phyloP scores from a whole-genome alignment of 2,329 filamentous ascomycete genomes.

The Exophiala viscosa region DNA sequence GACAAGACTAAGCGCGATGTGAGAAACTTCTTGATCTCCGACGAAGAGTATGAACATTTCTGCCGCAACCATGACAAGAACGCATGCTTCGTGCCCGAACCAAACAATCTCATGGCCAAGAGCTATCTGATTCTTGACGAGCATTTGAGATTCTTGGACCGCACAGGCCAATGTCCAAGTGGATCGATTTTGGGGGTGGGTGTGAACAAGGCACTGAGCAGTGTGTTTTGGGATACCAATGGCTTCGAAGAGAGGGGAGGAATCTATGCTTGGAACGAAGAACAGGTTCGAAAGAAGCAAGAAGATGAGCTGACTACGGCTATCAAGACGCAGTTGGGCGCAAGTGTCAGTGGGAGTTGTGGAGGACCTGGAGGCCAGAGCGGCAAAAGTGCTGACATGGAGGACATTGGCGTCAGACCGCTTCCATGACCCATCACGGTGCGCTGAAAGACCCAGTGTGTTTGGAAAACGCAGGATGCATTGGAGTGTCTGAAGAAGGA shows the following conservation, averaged over 20 bases:
- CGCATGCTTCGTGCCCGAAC: slow-evolving; percentile 46
- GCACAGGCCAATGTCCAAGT: slow-evolving; percentile 28
- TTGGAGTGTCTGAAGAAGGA: too few relatives aligned
- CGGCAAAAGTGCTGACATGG: neutral
- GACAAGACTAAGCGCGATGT: slow-evolving; percentile 36
- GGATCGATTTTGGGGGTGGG: slow-evolving; percentile 46
- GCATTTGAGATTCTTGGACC: slow-evolving; percentile 49
- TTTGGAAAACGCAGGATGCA: too few relatives aligned
- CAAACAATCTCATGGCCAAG: slow-evolving; percentile 50
- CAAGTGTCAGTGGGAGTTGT: neutral
- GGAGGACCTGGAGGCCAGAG: neutral
- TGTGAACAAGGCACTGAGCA: slow-evolving; percentile 43
- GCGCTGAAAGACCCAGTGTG: too few relatives aligned
- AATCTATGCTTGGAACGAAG: slow-evolving; percentile 48
- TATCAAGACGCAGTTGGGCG: neutral
- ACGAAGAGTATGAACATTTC: slow-evolving; percentile 47
- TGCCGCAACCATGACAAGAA: slow-evolving; percentile 44
- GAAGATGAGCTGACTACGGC: neutral
- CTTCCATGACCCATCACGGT: too few relatives aligned
- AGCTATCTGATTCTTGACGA: slow-evolving; percentile 54
- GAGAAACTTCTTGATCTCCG: slow-evolving; percentile 43
- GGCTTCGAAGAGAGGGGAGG: slow-evolving; percentile 46
- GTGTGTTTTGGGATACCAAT: slow-evolving; percentile 47
- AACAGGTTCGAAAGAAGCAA: neutral
- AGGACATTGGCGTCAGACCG: neutral